These are phyloP conservation scores for Nicotiana knightiana DNA, from an alignment of 257 asterid species.

Conservation along the genomic window DNA sequence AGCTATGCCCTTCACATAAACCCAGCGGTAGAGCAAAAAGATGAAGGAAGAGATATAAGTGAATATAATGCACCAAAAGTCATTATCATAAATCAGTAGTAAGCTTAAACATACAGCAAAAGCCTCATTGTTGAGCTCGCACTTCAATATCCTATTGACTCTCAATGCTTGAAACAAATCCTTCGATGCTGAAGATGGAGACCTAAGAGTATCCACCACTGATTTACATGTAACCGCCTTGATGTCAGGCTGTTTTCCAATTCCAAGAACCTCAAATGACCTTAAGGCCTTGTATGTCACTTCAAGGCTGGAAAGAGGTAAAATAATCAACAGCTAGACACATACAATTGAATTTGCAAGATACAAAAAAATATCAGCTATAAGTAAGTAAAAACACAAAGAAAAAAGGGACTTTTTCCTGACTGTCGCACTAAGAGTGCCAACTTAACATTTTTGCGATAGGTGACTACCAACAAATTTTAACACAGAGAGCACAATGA, in stretches of 20 bases:
- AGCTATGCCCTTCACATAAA: slow-evolving; percentile 44
- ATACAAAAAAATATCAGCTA: background rate
- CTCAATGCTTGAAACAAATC: slow-evolving; percentile 64
- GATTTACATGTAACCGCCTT: slow-evolving; percentile 50
- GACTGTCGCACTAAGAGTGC: background rate
- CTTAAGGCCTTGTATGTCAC: slow-evolving; percentile 74
- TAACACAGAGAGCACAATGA: background rate
- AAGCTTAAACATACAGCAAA: slow-evolving; percentile 41
- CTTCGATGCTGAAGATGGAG: slow-evolving; percentile 51
- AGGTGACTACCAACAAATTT: background rate
- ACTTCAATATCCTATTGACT: slow-evolving; percentile 60
- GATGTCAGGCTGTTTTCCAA: slow-evolving; percentile 45
- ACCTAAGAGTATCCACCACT: slow-evolving; percentile 47
- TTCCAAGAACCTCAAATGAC: slow-evolving; percentile 74
- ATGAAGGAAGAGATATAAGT: background rate
- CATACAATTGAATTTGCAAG: background rate
- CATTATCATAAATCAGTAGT: slow-evolving; percentile 2
- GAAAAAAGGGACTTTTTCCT: background rate
- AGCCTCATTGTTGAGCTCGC: slow-evolving; percentile 51
- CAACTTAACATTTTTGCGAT: background rate
- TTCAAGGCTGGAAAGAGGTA: slow-evolving; percentile 50
- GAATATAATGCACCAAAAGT: background rate
- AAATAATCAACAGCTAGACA: background rate
- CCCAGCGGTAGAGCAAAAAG: background rate
- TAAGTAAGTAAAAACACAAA: background rate